phyloP scores from a whole-genome alignment of 2,329 filamentous ascomycete genomes.

The Colletotrichum sp. region DNA sequence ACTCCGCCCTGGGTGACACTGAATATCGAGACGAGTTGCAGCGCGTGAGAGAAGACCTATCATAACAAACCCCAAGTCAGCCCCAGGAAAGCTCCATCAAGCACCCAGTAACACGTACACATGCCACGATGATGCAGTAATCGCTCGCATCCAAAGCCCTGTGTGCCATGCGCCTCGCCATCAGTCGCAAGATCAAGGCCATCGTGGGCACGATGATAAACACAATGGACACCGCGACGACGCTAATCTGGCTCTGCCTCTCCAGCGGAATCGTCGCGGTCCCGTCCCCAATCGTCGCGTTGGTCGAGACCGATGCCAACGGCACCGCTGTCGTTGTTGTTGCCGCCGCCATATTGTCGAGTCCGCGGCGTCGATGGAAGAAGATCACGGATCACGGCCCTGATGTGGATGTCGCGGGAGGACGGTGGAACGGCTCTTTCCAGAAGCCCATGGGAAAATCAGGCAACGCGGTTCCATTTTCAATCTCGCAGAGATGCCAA shows the following conservation, averaged over 20 bases:
- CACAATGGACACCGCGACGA: slow-evolving; percentile 12
- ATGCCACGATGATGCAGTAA: slow-evolving; percentile 8
- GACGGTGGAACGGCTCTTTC: background rate
- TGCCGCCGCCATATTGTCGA: slow-evolving; percentile 1
- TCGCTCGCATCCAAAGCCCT: slow-evolving; percentile 5
- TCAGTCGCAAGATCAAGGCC: background rate
- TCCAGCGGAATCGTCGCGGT: slow-evolving; percentile 4
- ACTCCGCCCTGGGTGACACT: slow-evolving; percentile 12
- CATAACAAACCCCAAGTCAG: background rate
- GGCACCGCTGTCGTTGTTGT: background rate
- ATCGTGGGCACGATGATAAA: slow-evolving; percentile 6
- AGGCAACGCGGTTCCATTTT: background rate
- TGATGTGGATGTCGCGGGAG: background rate
- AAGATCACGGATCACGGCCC: background rate
- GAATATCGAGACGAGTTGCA: slow-evolving; percentile 12
- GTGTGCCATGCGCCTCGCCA: slow-evolving; percentile 13
- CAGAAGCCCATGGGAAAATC: background rate
- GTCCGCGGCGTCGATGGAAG: background rate
- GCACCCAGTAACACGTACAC: background rate
- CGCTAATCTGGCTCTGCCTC: background rate
- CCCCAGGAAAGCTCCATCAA: background rate
- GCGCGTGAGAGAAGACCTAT: slow-evolving; percentile 9
- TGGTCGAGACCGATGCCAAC: background rate
- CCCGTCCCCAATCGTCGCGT: background rate
- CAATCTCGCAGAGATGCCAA: background rate